Evolutionary conservation across 1,284 basidiomycete genomes (phyloP).

Genomic region (Singerocomus inundabilis): DNA sequence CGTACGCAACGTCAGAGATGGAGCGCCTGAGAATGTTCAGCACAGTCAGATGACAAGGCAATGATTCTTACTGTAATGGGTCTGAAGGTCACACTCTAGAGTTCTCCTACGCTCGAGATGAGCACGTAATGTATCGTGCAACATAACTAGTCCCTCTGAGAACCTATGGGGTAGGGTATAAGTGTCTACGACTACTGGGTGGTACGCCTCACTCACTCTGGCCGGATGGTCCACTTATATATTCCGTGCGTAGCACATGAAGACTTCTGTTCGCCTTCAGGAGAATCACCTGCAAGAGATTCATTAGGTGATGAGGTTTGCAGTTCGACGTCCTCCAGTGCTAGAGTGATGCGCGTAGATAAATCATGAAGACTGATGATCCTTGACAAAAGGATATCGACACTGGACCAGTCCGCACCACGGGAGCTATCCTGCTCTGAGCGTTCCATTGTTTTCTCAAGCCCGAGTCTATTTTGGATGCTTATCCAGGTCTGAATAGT

Average conservation of each 20-base stretch:
- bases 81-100: conserved; percentile 57
- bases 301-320: conserved; percentile 18
- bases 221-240: conserved; percentile 64
- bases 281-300: conserved; percentile 27
- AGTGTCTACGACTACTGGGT: neutral
- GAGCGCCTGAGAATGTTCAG: conserved; percentile 47
- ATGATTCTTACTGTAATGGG: conserved; percentile 48
- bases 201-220: conserved; percentile 48
- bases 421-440: conserved; percentile 36
- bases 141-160: conserved; percentile 51
- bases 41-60: neutral
- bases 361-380: conserved; percentile 59
- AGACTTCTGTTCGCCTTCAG: conserved; percentile 20
- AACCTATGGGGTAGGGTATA: conserved; percentile 49
- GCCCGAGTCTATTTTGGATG: conserved; percentile 47
- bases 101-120: conserved; percentile 47
- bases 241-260: conserved; percentile 11
- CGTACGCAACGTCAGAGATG: conserved; percentile 69
- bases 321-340: conserved; percentile 44
- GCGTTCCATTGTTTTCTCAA: conserved; percentile 56
- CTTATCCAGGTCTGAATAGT: conserved; percentile 60
- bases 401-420: conserved; percentile 49
- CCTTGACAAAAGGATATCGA: conserved; percentile 55
- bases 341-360: conserved; percentile 55
- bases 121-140: conserved; percentile 53